phyloP scores from a whole-genome alignment of 169 alveolate genomes.

The Babesia bigemina region DNA sequence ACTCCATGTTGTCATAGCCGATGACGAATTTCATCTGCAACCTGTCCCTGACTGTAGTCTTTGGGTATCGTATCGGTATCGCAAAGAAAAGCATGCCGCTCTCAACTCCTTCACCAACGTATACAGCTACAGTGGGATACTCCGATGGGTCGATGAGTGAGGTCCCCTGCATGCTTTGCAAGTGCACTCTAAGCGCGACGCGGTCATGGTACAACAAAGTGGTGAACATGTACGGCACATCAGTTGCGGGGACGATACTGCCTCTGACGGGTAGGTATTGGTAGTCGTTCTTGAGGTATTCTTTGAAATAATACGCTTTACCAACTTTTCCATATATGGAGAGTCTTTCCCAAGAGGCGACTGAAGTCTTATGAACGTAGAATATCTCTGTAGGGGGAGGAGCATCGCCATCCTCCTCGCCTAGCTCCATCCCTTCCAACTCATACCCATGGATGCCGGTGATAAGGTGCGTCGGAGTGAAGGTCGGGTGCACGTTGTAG shows the following conservation, averaged over 20 bases:
- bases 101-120: not conserved
- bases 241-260: not conserved
- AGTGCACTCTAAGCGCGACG: slow-evolving; percentile 6
- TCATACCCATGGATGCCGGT: not conserved
- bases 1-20: not conserved
- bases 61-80: slow-evolving; percentile 4
- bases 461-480: slow-evolving; percentile 1
- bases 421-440: not conserved
- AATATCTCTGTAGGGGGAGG: not conserved
- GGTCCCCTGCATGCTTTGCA: not conserved
- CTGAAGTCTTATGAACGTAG: not conserved
- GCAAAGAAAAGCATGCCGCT: slow-evolving; percentile 4
- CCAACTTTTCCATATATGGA: not conserved
- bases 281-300: not conserved
- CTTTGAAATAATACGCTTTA: not conserved
- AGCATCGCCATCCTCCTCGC: not conserved
- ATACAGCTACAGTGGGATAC: not conserved
- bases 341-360: not conserved
- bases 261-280: not conserved
- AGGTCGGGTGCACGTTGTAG: slow-evolving; percentile 8
- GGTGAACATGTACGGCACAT: not conserved
- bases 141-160: slow-evolving; percentile 2
- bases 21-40: not conserved
- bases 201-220: not conserved
- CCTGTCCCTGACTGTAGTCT: not conserved